These are phyloP conservation scores for Nemania sp. DNA, from an alignment of 2,329 filamentous ascomycete genomes.

Conservation along the genomic window DNA sequence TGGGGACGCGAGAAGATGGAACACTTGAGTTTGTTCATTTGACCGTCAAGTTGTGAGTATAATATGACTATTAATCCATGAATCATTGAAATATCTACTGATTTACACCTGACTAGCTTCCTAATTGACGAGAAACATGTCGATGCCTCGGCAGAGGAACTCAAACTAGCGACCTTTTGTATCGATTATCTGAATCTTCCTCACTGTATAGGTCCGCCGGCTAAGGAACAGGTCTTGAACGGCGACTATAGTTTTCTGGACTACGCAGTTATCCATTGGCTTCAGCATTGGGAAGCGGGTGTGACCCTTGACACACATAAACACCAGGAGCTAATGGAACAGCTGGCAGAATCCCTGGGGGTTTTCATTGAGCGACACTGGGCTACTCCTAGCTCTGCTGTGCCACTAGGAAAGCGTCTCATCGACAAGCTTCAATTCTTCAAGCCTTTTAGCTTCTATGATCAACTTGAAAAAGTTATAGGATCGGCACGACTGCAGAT, in stretches of 20 bases:
- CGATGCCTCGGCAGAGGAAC: not conserved
- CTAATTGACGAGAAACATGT: not conserved
- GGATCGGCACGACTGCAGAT: conserved; percentile 9
- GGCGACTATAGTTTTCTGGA: conserved; percentile 16
- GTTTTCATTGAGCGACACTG: conserved; percentile 12
- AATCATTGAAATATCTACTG: not conserved
- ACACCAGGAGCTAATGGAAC: not conserved
- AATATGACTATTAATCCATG: not conserved
- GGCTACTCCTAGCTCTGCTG: not conserved
- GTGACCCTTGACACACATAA: conserved; percentile 1
- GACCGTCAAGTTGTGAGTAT: conserved; percentile 16
- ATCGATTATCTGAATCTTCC: conserved; percentile 24
- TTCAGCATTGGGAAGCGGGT: conserved; percentile 12
- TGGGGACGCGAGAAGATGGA: conserved; percentile 1
- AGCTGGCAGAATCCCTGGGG: conserved; percentile 13
- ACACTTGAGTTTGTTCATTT: conserved; percentile 17
- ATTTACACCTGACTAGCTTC: conserved; percentile 8
- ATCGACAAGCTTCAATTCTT: conserved; percentile 6
- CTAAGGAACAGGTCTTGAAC: not conserved
- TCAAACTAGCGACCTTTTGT: conserved; percentile 13
- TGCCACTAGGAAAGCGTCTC: not conserved
- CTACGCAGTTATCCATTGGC: conserved; percentile 21
- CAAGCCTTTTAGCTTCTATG: not conserved
- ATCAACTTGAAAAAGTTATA: conserved; percentile 13
- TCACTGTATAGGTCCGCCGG: not conserved